Conservation (phyloP, 495 filamentous ascomycete species). For the Hyaloscypha finlandica region DNA sequence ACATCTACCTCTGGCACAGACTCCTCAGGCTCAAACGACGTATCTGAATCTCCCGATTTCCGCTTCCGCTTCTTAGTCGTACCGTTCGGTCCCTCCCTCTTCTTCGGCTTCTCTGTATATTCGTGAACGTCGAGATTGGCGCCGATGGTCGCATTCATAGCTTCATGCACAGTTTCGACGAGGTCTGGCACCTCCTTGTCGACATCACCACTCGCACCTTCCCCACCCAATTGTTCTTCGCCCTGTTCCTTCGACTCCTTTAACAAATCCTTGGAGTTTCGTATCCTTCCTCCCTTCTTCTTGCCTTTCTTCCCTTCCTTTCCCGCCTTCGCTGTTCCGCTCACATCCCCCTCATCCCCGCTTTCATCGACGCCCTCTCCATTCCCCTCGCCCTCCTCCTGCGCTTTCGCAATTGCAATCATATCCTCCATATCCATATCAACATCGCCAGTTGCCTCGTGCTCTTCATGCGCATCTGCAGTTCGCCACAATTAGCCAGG, state of each 20-base stretch:
- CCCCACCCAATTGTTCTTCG: neutral
- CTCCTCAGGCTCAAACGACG: neutral
- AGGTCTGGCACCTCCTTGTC: neutral
- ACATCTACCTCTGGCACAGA: neutral
- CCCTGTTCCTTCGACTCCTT: neutral
- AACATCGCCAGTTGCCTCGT: neutral
- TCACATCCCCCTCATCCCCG: neutral
- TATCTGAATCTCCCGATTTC: neutral
- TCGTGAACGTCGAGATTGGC: neutral
- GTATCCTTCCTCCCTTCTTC: neutral
- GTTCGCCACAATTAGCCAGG: neutral
- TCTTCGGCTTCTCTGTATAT: neutral
- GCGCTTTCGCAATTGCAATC: neutral
- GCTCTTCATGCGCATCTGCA: neutral
- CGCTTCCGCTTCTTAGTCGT: conserved; percentile 1
- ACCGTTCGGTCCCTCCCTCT: neutral
- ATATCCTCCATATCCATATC: neutral
- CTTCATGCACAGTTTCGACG: neutral
- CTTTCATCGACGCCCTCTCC: neutral
- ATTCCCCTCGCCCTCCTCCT: neutral
- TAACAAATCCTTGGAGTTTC: neutral
- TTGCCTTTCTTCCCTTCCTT: neutral
- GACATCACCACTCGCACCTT: neutral
- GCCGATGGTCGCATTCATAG: neutral
- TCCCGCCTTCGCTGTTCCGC: neutral